These are phyloP conservation scores for Gracilariopsis chorda DNA, from an alignment of 23 red algal genomes.

Conservation along the genomic window DNA sequence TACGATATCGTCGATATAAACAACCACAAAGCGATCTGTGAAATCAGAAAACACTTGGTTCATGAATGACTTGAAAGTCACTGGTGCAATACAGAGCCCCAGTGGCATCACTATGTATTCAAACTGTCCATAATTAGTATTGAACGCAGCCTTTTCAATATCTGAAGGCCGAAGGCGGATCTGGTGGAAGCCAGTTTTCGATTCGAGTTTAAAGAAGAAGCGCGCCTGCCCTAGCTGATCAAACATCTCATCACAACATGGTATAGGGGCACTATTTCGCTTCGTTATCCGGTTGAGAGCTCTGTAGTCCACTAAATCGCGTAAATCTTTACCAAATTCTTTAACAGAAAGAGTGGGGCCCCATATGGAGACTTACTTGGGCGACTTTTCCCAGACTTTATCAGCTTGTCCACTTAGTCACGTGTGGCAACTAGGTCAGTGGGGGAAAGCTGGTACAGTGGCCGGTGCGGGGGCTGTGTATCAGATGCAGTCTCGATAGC, in stretches of 20 bases:
- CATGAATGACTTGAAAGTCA: conserved; percentile 7
- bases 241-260: not conserved
- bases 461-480: not conserved
- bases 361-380: conserved; percentile 8
- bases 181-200: not conserved
- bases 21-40: not conserved
- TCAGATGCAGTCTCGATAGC: not conserved
- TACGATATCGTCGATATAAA: not conserved
- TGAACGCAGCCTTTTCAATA: not conserved
- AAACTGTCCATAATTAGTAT: not conserved
- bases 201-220: not conserved
- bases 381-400: not conserved
- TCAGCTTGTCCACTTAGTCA: not conserved
- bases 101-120: not conserved
- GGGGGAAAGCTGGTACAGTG: not conserved
- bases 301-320: not conserved
- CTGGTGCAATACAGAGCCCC: conserved; percentile 4
- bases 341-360: not conserved
- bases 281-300: not conserved
- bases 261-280: not conserved
- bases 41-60: not conserved
- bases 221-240: not conserved
- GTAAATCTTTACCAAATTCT: not conserved
- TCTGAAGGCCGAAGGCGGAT: not conserved
- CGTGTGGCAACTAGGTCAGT: not conserved